Base-by-base conservation (phyloP, 169 alveolate species). In the Eimeria zaria region DNA sequence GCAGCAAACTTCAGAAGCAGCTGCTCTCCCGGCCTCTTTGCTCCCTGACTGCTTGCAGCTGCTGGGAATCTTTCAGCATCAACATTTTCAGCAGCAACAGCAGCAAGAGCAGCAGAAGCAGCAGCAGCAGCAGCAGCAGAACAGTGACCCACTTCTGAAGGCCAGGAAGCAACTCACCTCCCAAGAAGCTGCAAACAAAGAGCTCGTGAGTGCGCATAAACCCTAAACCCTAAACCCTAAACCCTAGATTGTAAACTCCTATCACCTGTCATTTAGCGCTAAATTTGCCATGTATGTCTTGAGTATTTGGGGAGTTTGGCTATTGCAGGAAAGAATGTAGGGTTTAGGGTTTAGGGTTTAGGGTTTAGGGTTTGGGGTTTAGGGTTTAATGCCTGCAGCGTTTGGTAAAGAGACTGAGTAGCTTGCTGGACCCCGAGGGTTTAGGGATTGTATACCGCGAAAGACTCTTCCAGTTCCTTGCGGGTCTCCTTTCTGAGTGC, bases 1-100 rank as follows among this genome's bases (percentile, higher is more conserved):
- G 89, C 89, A 44, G 89, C 89, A 78, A 78, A 51, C 69, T 5
- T 27, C 89, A 20, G 89, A 41, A 30, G 89, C 60, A 16, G 55
- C 60, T 46, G 60, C 41, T 41, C 89, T 78, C 89, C 89, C 89
- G 64, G 89, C 89, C 44, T 46, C 89, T 78, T 51, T 78, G 60
- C 89, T 78, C 64, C 89, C 89, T 46, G 89, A 78, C 89, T 78
- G 89, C 89, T 46, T 78, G 89, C 89, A 78, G 89, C 60, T 78
- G 89, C 67, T 78, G 64, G 89, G 89, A 20, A 78, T 78, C 62
- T 22, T 78, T 27, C 89, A 48, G 89, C 89, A 78, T 48, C 89
- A 78, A 48, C 60, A 46, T 41, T 33, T 27, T 27, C 83, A 73
- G 83, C 83, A 73, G 83, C 83, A 73, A 41, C 83, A 73, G 83